A percentile compares a stretch with the other conserved stretches of the same genome.
phyloP scores from a whole-genome alignment of 441 rosid species.

The Capsella rubella region DNA sequence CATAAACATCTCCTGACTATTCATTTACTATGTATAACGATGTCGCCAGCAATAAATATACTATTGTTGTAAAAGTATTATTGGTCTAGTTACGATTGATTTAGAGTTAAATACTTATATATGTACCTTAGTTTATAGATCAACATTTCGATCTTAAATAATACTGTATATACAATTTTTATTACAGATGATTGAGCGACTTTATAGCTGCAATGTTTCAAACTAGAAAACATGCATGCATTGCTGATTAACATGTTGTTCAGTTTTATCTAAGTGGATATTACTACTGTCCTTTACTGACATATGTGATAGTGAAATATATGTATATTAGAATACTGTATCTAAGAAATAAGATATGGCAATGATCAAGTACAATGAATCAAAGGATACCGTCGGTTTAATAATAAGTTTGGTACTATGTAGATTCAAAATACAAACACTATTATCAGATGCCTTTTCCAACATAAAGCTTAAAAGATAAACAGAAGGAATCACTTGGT shows the following conservation, averaged over 20 bases:
- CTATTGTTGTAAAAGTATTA: background rate
- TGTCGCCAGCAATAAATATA: slow-evolving; percentile 22
- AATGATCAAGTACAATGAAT: slow-evolving; percentile 35
- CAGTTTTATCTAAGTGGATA: background rate
- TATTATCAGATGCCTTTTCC: slow-evolving; percentile 34
- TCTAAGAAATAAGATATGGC: slow-evolving; percentile 7
- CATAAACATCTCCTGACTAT: slow-evolving; percentile 24
- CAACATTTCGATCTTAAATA: background rate
- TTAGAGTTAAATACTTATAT: background rate
- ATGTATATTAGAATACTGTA: background rate
- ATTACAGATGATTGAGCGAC: background rate
- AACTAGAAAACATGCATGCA: slow-evolving; percentile 21
- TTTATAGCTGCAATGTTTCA: slow-evolving; percentile 22
- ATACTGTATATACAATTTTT: background rate
- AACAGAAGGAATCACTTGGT: slow-evolving; percentile 38
- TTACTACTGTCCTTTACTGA: slow-evolving; percentile 1
- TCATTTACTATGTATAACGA: slow-evolving; percentile 9
- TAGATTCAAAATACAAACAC: slow-evolving; percentile 29
- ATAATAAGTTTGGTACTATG: slow-evolving; percentile 23
- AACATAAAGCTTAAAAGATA: slow-evolving; percentile 22
- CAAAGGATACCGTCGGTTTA: slow-evolving; percentile 23
- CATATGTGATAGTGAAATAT: background rate
- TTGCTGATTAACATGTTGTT: background rate
- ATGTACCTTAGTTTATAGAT: background rate
- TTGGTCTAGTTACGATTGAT: background rate